phyloP scores from a whole-genome alignment of 2,329 filamentous ascomycete genomes.

The Ophiostoma tasmaniense region DNA sequence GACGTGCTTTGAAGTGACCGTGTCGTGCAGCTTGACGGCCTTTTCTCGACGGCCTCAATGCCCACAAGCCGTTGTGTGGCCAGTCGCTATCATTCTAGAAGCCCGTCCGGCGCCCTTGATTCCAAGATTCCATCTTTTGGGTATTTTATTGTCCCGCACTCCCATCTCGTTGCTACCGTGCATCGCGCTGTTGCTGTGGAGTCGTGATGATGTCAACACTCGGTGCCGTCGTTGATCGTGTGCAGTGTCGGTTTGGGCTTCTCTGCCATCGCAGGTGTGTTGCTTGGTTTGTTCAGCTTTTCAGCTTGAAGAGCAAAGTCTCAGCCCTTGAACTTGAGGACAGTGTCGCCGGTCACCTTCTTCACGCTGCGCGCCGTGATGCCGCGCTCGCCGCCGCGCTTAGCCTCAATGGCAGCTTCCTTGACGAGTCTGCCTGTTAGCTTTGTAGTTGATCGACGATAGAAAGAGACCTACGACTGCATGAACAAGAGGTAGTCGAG shows the following conservation, averaged over 20 bases:
- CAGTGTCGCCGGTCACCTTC: constrained; percentile 63
- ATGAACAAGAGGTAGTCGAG: constrained; percentile 80
- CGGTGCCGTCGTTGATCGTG: not conserved
- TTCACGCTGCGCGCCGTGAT: constrained; percentile 68
- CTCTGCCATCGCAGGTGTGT: not conserved
- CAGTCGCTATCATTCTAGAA: too few relatives aligned
- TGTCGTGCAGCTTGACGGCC: too few relatives aligned
- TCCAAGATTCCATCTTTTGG: too few relatives aligned
- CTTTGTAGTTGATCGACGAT: not conserved
- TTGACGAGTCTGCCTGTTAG: constrained; percentile 55
- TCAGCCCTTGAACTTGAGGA: constrained; percentile 63
- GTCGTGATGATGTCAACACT: too few relatives aligned
- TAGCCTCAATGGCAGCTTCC: constrained; percentile 69
- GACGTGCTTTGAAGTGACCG: too few relatives aligned
- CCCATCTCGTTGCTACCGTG: too few relatives aligned
- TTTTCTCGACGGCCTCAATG: not conserved
- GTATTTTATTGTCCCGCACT: too few relatives aligned
- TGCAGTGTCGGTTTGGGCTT: not conserved
- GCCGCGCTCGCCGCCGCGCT: constrained; percentile 62
- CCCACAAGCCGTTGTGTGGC: not conserved
- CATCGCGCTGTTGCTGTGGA: not conserved
- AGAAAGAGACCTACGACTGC: constrained; percentile 41
- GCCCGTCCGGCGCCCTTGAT: too few relatives aligned
- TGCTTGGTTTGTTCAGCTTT: too few relatives aligned
- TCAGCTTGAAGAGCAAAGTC: too few relatives aligned